Evolutionary conservation across 176 grass and related monocot genomes (phyloP), one percentile per base, ranked within the genome.

Genomic region (Eragrostis curvula): DNA sequence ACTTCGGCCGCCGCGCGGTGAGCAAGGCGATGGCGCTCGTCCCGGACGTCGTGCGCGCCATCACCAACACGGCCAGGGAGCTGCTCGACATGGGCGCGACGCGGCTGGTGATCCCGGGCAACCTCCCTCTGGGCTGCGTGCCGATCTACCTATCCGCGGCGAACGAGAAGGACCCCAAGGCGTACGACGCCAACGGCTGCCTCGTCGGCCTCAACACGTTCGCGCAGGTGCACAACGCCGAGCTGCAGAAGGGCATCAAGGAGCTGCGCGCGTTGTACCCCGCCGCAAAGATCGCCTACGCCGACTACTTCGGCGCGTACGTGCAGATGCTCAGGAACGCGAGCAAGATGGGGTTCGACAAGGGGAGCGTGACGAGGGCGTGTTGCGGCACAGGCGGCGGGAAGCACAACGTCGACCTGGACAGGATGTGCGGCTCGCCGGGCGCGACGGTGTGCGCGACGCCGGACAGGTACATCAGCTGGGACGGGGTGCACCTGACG

Each of bases 401-500:
- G 4, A 11, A 21, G 7, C 90, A 94, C 79, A 92, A 90, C 77
- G 91, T 94, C 18, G 67, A 90, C 57, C 45, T 89, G 50, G 87
- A 42, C 32, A 8, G 80, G 85, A 90, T 94, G 75, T 94, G 94
- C 74, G 94, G 94, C 42, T 36, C 76, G 42, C 39, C 64, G 0
- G 86, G 88, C 27, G 77, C 88, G 20, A 59, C 44, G 9, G 72
- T 87, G 41, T 97, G 91, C 86, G 67, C 79, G 8, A 86, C 87
- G 18, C 91, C 91, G 0, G 86, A 78, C 9, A 71, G 82, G 46
- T 11, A 71, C 79, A 74, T 94, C 18, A 97, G 87, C 75, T 97
- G 91, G 91, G 94, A 97, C 27, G 94, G 94, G 50, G 85, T 97
- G 58, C 94, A 97, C 88, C 82, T 97, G 7, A 97, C 94, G n/a